Evolutionary conservation across 2,329 filamentous ascomycete species (phyloP).

Genomic region (Paraphaeosphaeria minitans): DNA sequence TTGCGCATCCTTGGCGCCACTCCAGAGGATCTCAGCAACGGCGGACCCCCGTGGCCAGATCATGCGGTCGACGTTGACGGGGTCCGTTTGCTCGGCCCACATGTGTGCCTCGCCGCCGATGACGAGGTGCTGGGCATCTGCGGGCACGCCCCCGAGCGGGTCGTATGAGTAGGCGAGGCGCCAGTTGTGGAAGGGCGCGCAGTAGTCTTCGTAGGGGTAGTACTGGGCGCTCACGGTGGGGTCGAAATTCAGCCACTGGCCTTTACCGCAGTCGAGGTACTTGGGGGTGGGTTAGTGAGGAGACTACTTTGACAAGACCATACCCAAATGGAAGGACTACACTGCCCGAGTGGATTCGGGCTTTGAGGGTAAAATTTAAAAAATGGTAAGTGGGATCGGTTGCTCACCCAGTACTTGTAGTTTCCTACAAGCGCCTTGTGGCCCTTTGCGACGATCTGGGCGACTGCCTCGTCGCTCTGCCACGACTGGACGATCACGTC

Average conservation of each 20-base stretch:
- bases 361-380: no score
- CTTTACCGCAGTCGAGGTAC: slow-evolving; percentile 84
- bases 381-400: no score
- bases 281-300: slow-evolving; percentile 37
- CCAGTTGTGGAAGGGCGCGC: slow-evolving; percentile 81
- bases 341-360: no score
- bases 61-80: slow-evolving; percentile 73
- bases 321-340: no score
- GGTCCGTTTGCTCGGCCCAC: slow-evolving; percentile 80
- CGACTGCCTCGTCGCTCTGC: slow-evolving; percentile 68
- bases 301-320: no score
- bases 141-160: slow-evolving; percentile 68
- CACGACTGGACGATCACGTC: slow-evolving; percentile 81
- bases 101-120: slow-evolving; percentile 81
- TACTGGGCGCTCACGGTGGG: slow-evolving; percentile 57
- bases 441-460: slow-evolving; percentile 64
- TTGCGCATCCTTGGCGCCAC: slow-evolving; percentile 66
- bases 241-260: slow-evolving; percentile 76
- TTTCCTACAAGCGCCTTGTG: slow-evolving; percentile 76
- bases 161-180: slow-evolving; percentile 80
- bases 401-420: slow-evolving; percentile 73
- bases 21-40: slow-evolving; percentile 81
- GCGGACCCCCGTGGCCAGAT: slow-evolving; percentile 79
- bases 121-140: slow-evolving; percentile 68
- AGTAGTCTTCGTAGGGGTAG: slow-evolving; percentile 83